Evolutionary conservation across 2,329 filamentous ascomycete genomes (phyloP).

Genomic region (Calonectria henricotiae): DNA sequence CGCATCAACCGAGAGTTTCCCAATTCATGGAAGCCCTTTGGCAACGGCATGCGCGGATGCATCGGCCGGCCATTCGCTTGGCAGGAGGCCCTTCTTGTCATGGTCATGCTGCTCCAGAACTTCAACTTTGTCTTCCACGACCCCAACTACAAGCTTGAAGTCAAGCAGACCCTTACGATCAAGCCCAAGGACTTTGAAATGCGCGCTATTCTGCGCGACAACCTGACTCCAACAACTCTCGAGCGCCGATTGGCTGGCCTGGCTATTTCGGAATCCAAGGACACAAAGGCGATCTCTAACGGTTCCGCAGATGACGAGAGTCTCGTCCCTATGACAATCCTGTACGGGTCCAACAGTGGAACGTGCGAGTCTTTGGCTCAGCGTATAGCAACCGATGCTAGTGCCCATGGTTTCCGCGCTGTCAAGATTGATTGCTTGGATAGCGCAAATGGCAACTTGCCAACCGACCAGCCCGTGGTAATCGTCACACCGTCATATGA

Average conservation of each 20-base stretch:
- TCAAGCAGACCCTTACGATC: slow-evolving; percentile 72
- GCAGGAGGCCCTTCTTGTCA: slow-evolving; percentile 78
- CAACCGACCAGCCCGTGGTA: slow-evolving; percentile 74
- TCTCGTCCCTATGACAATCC: slow-evolving; percentile 70
- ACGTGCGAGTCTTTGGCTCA: slow-evolving; percentile 81
- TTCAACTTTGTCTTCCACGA: slow-evolving; percentile 77
- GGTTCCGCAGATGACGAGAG: slow-evolving; percentile 29
- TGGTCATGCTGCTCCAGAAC: slow-evolving; percentile 78
- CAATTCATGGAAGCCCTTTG: slow-evolving; percentile 81
- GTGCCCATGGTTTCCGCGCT: slow-evolving; percentile 72
- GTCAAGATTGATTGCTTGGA: slow-evolving; percentile 72
- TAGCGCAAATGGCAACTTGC: slow-evolving; percentile 72
- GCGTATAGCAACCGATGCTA: slow-evolving; percentile 72
- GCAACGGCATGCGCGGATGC: slow-evolving; percentile 79
- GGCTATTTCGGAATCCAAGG: slow-evolving; percentile 40
- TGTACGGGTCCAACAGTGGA: slow-evolving; percentile 82
- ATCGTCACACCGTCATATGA: slow-evolving; percentile 82
- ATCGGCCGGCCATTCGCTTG: slow-evolving; percentile 82
- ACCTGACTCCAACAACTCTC: slow-evolving; percentile 62
- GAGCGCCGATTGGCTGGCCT: slow-evolving; percentile 62
- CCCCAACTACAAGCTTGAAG: slow-evolving; percentile 70
- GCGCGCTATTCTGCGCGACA: slow-evolving; percentile 69
- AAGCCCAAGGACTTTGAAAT: slow-evolving; percentile 77
- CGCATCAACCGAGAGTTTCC: slow-evolving; percentile 73
- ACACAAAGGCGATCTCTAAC: slow-evolving; percentile 22